phyloP scores from a whole-genome alignment of 2,329 filamentous ascomycete species.

The Nigrograna mackinnonii region DNA sequence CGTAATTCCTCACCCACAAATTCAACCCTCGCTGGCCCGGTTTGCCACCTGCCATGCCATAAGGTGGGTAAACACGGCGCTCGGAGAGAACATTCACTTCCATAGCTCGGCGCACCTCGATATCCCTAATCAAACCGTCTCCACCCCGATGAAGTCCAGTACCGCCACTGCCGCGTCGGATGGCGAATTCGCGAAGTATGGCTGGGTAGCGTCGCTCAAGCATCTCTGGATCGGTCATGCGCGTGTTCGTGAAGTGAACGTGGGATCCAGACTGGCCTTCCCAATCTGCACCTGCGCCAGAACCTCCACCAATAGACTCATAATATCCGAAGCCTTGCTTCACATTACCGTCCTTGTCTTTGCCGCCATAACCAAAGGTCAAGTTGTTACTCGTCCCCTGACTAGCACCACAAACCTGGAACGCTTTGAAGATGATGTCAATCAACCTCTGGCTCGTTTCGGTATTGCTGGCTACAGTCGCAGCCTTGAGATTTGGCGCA shows the following conservation, averaged over 20 bases:
- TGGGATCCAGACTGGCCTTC: conserved; percentile 37
- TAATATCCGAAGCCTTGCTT: conserved; percentile 34
- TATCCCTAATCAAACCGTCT: conserved; percentile 31
- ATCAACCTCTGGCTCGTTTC: conserved; percentile 35
- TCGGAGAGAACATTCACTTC: conserved; percentile 34
- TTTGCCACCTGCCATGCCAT: conserved; percentile 35
- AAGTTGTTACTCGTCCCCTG: conserved; percentile 35
- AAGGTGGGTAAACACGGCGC: conserved; percentile 32
- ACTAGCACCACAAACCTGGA: conserved; percentile 29
- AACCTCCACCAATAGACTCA: conserved; percentile 42
- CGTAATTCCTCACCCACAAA: too few relatives aligned
- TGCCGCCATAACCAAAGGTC: conserved; percentile 31
- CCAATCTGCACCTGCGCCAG: conserved; percentile 35
- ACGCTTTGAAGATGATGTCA: conserved; percentile 35
- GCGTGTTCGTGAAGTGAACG: conserved; percentile 42
- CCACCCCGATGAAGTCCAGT: conserved; percentile 30
- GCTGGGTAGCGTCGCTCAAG: conserved; percentile 40
- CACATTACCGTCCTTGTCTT: conserved; percentile 17
- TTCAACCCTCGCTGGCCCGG: too few relatives aligned
- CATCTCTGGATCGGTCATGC: conserved; percentile 40
- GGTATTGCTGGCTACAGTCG: conserved; percentile 31
- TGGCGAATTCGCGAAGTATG: conserved; percentile 34
- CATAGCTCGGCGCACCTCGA: conserved; percentile 32
- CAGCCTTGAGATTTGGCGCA: conserved; percentile 25
- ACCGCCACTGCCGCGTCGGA: conserved; percentile 33